phyloP scores from a whole-genome alignment of 2,329 filamentous ascomycete genomes.

The Fusarium camptoceras region DNA sequence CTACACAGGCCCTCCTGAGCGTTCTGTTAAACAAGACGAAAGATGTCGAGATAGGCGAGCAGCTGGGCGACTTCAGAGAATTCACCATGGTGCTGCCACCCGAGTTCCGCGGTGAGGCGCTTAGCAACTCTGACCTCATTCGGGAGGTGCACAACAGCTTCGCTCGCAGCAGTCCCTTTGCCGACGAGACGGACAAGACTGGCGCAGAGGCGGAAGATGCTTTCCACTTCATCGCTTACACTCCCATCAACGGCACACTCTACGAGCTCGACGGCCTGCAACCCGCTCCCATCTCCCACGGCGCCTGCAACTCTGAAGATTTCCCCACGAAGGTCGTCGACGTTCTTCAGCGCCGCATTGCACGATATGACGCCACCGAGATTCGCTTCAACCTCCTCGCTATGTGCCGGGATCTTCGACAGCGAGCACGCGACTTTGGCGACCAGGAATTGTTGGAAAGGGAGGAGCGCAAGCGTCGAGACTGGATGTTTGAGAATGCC shows the following conservation, averaged over 20 bases:
- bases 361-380: constrained; percentile 85
- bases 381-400: constrained; percentile 97
- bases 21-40: constrained; percentile 87
- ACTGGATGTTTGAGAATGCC: constrained; percentile 96
- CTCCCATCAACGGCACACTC: constrained; percentile 78
- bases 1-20: constrained; percentile 92
- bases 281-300: constrained; percentile 91
- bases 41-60: constrained; percentile 76
- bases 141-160: constrained; percentile 90
- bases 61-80: constrained; percentile 83
- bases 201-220: constrained; percentile 81
- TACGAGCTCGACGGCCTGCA: constrained; percentile 98
- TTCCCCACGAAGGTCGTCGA: constrained; percentile 86
- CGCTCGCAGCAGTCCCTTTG: constrained; percentile 87
- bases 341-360: constrained; percentile 87
- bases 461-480: constrained; percentile 84
- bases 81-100: constrained; percentile 87
- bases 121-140: constrained; percentile 74
- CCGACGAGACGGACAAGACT: constrained; percentile 81
- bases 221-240: constrained; percentile 98
- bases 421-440: constrained; percentile 82
- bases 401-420: constrained; percentile 85
- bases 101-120: constrained; percentile 72
- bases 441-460: constrained; percentile 81
- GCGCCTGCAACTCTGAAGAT: constrained; percentile 73